phyloP scores from a whole-genome alignment of 2,329 filamentous ascomycete genomes.

The Fusarium sp. region DNA sequence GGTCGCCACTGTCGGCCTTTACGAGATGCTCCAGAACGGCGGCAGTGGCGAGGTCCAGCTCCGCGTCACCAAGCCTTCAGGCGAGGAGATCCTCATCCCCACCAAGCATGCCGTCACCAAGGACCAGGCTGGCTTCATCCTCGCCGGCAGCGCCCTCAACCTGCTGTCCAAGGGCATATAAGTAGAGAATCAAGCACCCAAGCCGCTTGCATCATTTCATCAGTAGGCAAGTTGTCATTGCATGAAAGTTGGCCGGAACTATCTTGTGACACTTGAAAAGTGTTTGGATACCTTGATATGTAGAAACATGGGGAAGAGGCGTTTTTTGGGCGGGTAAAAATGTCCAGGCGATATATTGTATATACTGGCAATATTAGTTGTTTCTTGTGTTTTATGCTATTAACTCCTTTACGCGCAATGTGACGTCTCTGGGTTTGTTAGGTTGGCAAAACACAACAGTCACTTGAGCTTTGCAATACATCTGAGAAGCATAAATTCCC shows the following conservation, averaged over 20 bases:
- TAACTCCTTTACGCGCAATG: neutral
- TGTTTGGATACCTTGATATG: conserved; percentile 29
- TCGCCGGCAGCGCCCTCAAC: conserved; percentile 94
- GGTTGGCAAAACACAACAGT: neutral
- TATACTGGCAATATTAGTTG: conserved; percentile 42
- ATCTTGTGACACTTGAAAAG: conserved; percentile 12
- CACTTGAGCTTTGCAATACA: neutral
- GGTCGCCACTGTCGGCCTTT: conserved; percentile 83
- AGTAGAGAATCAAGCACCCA: neutral
- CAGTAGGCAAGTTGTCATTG: neutral
- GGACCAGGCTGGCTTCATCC: conserved; percentile 91
- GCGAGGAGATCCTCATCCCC: conserved; percentile 74
- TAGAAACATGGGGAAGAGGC: conserved; percentile 33
- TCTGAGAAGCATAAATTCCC: neutral
- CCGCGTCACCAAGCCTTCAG: conserved; percentile 69
- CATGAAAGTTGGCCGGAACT: neutral
- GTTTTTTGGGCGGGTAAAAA: conserved; percentile 43
- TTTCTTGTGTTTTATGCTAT: conserved; percentile 16
- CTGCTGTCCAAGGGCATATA: conserved; percentile 73
- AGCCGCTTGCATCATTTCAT: neutral
- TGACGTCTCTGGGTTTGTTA: neutral
- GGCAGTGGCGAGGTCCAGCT: conserved; percentile 83
- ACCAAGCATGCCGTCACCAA: conserved; percentile 89
- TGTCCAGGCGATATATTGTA: conserved; percentile 45
- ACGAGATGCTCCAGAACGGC: conserved; percentile 80